Evolutionary conservation across 2,329 filamentous ascomycete species (phyloP).

Genomic region (Nemania diffusa): DNA sequence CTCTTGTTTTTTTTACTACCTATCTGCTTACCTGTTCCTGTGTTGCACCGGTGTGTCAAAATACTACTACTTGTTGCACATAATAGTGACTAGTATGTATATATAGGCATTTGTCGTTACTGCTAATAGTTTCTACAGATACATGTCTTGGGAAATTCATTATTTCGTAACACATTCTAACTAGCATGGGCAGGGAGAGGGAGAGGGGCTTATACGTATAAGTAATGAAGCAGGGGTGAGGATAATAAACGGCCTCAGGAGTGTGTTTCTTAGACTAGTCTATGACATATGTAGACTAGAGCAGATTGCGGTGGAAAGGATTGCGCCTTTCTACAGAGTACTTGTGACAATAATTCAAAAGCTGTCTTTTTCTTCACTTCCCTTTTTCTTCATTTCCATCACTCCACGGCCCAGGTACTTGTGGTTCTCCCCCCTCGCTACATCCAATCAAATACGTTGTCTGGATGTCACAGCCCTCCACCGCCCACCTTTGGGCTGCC

Average conservation of each 20-base stretch:
- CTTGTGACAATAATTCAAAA: neutral
- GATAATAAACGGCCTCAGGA: slow-evolving; percentile 4
- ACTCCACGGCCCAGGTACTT: too few species aligned
- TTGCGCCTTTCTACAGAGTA: slow-evolving; percentile 7
- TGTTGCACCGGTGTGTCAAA: slow-evolving; percentile 9
- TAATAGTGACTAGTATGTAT: too few species aligned
- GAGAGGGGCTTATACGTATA: too few species aligned
- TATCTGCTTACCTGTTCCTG: neutral
- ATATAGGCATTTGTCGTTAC: too few species aligned
- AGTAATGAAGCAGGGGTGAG: slow-evolving; percentile 11
- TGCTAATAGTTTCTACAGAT: too few species aligned
- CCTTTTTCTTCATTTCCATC: neutral
- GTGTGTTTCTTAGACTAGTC: too few species aligned
- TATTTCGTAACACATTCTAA: too few species aligned
- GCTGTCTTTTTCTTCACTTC: neutral
- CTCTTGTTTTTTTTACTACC: too few species aligned
- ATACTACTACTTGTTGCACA: neutral
- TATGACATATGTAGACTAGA: too few species aligned
- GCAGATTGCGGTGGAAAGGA: neutral
- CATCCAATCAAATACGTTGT: slow-evolving; percentile 17
- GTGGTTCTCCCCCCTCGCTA: too few species aligned
- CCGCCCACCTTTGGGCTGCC: neutral
- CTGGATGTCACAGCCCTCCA: slow-evolving; percentile 2
- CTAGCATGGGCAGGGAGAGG: too few species aligned
- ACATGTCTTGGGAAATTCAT: too few species aligned